Evolutionary conservation across 179 eudicot genomes (phyloP).

Genomic region (Pouteria campechiana): DNA sequence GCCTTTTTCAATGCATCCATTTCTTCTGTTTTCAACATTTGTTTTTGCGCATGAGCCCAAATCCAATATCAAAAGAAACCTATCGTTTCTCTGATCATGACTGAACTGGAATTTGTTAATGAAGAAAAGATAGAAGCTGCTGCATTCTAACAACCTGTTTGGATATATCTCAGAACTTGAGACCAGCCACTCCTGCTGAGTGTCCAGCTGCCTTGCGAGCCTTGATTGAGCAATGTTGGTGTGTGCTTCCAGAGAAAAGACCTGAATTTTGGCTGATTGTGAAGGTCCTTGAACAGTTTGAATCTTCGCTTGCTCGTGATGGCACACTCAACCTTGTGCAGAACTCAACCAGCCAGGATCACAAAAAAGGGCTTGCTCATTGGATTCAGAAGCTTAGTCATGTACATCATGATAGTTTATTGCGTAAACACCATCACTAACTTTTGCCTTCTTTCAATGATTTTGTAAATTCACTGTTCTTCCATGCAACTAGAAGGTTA

Average conservation of each 20-base stretch:
- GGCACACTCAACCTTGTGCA: conserved; percentile 55
- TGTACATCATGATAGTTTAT: conserved; percentile 8
- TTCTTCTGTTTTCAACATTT: too few species aligned
- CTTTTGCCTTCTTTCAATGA: too few species aligned
- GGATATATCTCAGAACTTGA: conserved; percentile 49
- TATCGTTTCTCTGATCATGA: too few species aligned
- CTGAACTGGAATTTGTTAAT: too few species aligned
- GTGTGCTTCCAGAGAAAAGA: conserved; percentile 66
- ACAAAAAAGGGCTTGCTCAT: conserved; percentile 56
- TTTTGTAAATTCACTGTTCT: too few species aligned
- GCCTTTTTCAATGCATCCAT: too few species aligned
- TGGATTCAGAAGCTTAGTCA: conserved; percentile 79
- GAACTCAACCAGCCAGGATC: conserved; percentile 39
- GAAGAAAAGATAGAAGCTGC: background rate
- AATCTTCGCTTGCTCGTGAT: conserved; percentile 42
- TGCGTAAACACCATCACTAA: too few species aligned
- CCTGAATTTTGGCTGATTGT: conserved; percentile 93
- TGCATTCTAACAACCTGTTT: conserved; percentile 1
- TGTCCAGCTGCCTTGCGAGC: conserved; percentile 75
- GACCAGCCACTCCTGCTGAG: conserved; percentile 52
- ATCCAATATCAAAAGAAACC: too few species aligned
- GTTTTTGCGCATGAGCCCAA: too few species aligned
- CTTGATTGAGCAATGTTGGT: conserved; percentile 90
- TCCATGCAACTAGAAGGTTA: too few species aligned
- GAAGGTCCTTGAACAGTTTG: conserved; percentile 65